Conservation (phyloP, 257 asterid genomes). For the Coffea eugenioides region DNA sequence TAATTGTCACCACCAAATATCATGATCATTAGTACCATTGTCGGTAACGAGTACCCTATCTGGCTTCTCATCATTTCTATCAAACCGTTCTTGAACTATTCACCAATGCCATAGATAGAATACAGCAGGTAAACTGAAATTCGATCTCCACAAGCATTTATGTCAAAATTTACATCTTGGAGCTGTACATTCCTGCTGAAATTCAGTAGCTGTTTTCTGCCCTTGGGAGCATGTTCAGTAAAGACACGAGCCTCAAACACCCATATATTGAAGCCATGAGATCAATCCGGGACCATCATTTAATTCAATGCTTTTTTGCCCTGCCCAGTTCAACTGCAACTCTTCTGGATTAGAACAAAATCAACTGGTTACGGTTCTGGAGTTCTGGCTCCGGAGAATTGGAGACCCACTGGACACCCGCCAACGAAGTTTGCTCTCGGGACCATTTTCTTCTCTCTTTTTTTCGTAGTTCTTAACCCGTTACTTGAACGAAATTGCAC, state of each 20-base stretch:
- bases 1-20: not conserved
- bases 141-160: not conserved
- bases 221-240: not conserved
- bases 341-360: not conserved
- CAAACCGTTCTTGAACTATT: not conserved
- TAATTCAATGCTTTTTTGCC: not conserved
- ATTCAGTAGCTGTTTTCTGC: not conserved
- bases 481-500: not conserved
- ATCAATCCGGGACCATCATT: not conserved
- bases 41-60: constrained; percentile 1
- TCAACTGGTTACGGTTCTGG: not conserved
- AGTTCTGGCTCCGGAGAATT: not conserved
- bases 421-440: not conserved
- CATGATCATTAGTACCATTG: not conserved
- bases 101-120: not conserved
- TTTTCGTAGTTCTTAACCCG: too few species aligned
- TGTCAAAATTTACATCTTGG: not conserved
- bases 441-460: not conserved
- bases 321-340: not conserved
- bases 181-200: not conserved
- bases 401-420: constrained; percentile 4
- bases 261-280: not conserved
- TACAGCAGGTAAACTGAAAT: not conserved
- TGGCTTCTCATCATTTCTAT: not conserved
- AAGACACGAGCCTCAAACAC: not conserved